Conservation (phyloP, 257 asterid genomes). For the Rehmannia glutinosa region DNA sequence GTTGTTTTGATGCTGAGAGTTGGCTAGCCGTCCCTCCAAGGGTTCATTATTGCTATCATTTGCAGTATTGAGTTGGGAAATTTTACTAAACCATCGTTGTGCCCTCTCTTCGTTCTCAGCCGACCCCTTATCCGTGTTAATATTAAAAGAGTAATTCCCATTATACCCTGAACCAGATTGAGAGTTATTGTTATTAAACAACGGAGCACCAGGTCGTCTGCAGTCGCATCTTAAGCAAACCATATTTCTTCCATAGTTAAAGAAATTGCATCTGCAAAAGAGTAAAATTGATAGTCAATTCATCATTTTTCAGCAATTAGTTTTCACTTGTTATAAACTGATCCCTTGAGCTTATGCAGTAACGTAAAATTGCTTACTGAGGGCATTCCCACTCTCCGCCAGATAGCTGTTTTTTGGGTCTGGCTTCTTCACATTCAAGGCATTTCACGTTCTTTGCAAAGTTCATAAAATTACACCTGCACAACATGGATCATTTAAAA, state of each 20-base stretch:
- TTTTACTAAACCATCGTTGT: slow-evolving; percentile 29
- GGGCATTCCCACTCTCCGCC: slow-evolving; percentile 99
- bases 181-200: slow-evolving; percentile 27
- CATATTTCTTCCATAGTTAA: slow-evolving; percentile 67
- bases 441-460: slow-evolving; percentile 83
- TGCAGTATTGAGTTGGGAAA: slow-evolving; percentile 24
- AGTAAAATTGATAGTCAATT: neutral
- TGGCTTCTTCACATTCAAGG: slow-evolving; percentile 86
- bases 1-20: too few species aligned
- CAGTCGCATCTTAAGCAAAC: slow-evolving; percentile 85
- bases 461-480: slow-evolving; percentile 95
- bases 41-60: slow-evolving; percentile 18
- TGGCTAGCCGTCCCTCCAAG: too few species aligned
- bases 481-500: slow-evolving; percentile 12
- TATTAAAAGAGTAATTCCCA: slow-evolving; percentile 11
- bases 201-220: slow-evolving; percentile 52
- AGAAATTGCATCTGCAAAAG: slow-evolving; percentile 68
- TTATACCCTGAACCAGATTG: slow-evolving; percentile 22
- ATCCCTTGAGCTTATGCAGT: neutral
- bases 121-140: slow-evolving; percentile 20
- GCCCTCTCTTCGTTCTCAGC: slow-evolving; percentile 38
- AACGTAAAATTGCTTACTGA: slow-evolving; percentile 46
- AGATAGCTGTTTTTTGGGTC: slow-evolving; percentile 66
- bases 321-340: neutral
- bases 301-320: slow-evolving; percentile 11